Conservation (phyloP, 2,329 filamentous ascomycete genomes). For the Dothiorella sarmentorum region DNA sequence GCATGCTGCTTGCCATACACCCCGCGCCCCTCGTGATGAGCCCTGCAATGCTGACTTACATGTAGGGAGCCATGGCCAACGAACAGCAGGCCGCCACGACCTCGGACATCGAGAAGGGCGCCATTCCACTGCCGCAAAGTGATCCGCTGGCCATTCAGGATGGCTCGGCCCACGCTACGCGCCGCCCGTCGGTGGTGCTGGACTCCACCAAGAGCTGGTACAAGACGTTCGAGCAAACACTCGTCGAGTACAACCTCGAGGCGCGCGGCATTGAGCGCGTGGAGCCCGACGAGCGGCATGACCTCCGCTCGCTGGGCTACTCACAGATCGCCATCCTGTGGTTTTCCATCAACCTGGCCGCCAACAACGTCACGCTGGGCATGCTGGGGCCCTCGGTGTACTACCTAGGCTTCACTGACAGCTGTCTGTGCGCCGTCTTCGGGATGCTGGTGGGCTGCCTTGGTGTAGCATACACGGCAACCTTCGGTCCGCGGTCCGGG, state of each 20-base stretch:
- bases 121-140: neutral
- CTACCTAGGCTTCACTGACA: slow-evolving; percentile 56
- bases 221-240: slow-evolving; percentile 38
- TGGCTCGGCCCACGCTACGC: neutral
- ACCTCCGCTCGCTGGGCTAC: slow-evolving; percentile 51
- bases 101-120: slow-evolving; percentile 9
- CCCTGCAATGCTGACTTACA: slow-evolving; percentile 17
- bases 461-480: slow-evolving; percentile 58
- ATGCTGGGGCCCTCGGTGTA: slow-evolving; percentile 60
- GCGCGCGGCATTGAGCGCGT: slow-evolving; percentile 60
- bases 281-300: slow-evolving; percentile 52
- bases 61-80: slow-evolving; percentile 29
- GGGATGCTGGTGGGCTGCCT: slow-evolving; percentile 55
- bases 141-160: slow-evolving; percentile 17
- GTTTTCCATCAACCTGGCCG: slow-evolving; percentile 61
- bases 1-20: slow-evolving; percentile 40
- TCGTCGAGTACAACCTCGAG: slow-evolving; percentile 54
- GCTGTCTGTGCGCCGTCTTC: slow-evolving; percentile 55
- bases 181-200: neutral
- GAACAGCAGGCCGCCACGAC: slow-evolving; percentile 7
- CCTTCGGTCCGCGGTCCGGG: slow-evolving; percentile 59
- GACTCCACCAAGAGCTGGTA: slow-evolving; percentile 1
- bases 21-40: slow-evolving; percentile 18
- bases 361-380: slow-evolving; percentile 63
- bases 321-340: slow-evolving; percentile 57